Percentiles rank a stretch among this genome's conserved stretches.
phyloP scores from a whole-genome alignment of 305 asterid species.

The Coffea humblotiana region DNA sequence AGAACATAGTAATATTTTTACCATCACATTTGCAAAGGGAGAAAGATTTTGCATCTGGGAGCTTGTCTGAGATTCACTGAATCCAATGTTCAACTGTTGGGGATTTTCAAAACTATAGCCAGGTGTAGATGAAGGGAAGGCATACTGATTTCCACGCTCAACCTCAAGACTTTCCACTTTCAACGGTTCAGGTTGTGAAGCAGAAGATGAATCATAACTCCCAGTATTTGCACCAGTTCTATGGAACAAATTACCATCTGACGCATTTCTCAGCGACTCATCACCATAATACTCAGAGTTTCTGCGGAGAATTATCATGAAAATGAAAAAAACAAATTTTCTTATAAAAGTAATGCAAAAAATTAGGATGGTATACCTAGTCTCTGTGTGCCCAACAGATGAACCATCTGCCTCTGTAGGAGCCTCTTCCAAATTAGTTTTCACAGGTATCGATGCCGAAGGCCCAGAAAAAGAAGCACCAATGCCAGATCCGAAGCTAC shows the following conservation, averaged over 20 bases:
- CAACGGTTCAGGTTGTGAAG: conserved; percentile 63
- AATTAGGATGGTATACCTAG: conserved; percentile 42
- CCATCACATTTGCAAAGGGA: conserved; percentile 69
- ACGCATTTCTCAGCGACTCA: conserved; percentile 59
- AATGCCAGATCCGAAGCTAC: conserved; percentile 73
- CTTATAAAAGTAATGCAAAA: neutral
- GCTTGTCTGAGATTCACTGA: conserved; percentile 53
- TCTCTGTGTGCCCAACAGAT: conserved; percentile 52
- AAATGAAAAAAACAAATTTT: conserved; percentile 7
- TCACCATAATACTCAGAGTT: conserved; percentile 71
- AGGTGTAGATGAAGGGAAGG: conserved; percentile 65
- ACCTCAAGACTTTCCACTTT: conserved; percentile 66
- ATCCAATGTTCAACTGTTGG: conserved; percentile 54
- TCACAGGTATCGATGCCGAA: conserved; percentile 50
- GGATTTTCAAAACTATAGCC: conserved; percentile 63
- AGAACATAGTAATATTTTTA: conserved; percentile 30
- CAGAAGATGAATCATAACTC: conserved; percentile 63
- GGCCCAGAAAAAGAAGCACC: conserved; percentile 46
- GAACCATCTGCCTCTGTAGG: conserved; percentile 49
- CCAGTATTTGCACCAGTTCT: conserved; percentile 53
- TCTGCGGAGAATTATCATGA: conserved; percentile 41
- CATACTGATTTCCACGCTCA: conserved; percentile 59
- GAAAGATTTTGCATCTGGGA: conserved; percentile 74
- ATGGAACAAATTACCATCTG: conserved; percentile 66
- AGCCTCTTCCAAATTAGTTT: conserved; percentile 50